phyloP scores from a whole-genome alignment of 2,329 filamentous ascomycete species.

The Apiospora arundinis region DNA sequence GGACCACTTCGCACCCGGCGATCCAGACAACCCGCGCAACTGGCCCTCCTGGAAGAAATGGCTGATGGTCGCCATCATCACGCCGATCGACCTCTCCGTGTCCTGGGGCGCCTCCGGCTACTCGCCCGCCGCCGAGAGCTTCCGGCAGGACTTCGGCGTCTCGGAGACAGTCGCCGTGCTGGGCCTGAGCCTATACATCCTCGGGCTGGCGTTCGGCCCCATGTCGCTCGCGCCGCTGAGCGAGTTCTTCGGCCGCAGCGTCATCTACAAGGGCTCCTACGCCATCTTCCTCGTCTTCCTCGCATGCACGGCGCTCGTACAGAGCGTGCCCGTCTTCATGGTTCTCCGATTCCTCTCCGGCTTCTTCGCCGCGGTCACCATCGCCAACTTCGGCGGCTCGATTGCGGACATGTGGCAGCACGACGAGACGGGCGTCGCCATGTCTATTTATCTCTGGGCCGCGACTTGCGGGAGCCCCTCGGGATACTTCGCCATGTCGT shows the following conservation, averaged over 20 bases:
- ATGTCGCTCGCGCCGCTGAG: constrained; percentile 42
- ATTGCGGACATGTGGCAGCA: constrained; percentile 52
- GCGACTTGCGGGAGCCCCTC: constrained; percentile 52
- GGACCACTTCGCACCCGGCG: constrained; percentile 28
- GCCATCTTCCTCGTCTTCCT: constrained; percentile 50
- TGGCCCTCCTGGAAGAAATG: constrained; percentile 44
- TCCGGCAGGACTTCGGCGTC: constrained; percentile 48
- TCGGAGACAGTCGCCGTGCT: constrained; percentile 48
- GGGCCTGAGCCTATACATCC: constrained; percentile 52
- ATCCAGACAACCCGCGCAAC: constrained; percentile 39
- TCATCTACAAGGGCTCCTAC: constrained; percentile 50
- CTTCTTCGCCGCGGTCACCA: constrained; percentile 47
- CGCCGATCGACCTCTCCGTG: constrained; percentile 41
- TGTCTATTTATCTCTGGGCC: constrained; percentile 48
- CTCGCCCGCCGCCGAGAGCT: constrained; percentile 49
- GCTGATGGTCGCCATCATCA: constrained; percentile 39
- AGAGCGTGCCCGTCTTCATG: constrained; percentile 48
- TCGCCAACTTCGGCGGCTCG: constrained; percentile 48
- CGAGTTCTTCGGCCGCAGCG: constrained; percentile 50
- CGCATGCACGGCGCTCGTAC: constrained; percentile 50
- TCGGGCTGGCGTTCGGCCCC: constrained; percentile 49
- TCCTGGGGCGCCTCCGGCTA: constrained; percentile 55
- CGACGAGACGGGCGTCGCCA: constrained; percentile 46
- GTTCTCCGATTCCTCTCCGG: constrained; percentile 51
- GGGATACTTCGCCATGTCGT: constrained; percentile 52